Evolutionary conservation across 306 rosid genomes (phyloP), one percentile per base, ranked within the genome.

Genomic region (Vicia sativa): DNA sequence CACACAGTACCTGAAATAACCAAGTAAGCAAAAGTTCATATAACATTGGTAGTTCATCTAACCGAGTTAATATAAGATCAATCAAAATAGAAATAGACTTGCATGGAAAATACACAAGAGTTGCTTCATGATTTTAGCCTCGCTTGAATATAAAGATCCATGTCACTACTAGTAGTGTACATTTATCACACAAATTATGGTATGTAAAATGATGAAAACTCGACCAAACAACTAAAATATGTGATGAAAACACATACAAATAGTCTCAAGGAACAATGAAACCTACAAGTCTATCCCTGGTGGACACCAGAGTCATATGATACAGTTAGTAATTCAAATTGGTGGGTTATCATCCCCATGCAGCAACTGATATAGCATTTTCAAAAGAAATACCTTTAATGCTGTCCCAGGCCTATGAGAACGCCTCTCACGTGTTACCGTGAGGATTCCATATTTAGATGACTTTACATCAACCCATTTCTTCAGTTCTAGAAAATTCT

Each of bases 401-500:
- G 97, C 98, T 42, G 90, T 79, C 57, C 98, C 97, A 74, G 86
- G 91, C 84, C 96, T 86, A 70, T 83, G 76, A 42, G 73, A 11
- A 6, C 96, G 93, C 84, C 83, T 88, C 79, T 93, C 98, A 0
- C 83, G 90, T 34, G 77, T 68, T 15, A 90, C 96, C 4, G 83
- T 70, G 65, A 93, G 93, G 62, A 85, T 82, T 77, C 97, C 96
- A 65, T 83, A 90, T 66, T 85, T 93, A 37, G 91, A 37, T 62
- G 96, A 75, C 77, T 88, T 93, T 65, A 85, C 81, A 37, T 90
- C 85, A 44, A 88, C 97, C 98, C 98, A 93, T 80, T 85, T 93
- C 84, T 78, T 84, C 75, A 93, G 75, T 70, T 93, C 96, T 74
- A 57, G 71, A 45, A 84, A 93, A 85, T 83, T 93, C 72, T 83